Base-by-base conservation (phyloP, 2,329 filamentous ascomycete genomes). In the Penicillium sclerotiorum region DNA sequence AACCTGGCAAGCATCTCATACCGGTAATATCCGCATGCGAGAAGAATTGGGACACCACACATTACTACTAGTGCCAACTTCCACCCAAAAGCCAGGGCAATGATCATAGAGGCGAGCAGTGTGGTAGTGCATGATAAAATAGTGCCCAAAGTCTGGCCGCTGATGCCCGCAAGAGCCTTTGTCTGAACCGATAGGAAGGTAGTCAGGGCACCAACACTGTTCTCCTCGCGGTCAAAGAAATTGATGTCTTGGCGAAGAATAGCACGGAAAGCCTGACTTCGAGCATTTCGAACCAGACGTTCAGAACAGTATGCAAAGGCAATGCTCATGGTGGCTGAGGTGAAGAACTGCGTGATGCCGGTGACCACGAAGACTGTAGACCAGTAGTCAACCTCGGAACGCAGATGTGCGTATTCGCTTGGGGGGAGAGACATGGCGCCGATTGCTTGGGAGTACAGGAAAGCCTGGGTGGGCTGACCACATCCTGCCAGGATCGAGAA, bases 231-330 rank as follows among this genome's bases (percentile, higher is more conserved):
- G 69, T 97, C 94, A 61, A 96, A 99, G 71, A 92, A 97, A 22
- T 85, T 78, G 50, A 97, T 92, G 56, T 97, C 94, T 71, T 97
- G 93, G 57, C 92, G 88, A 44, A 97, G 83, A 76, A 97, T 90
- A 20, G 87, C 80, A 25, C 92, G 82, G 77, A 99, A 96, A 6
- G 91, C 88, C 49, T 79, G 79, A 69, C 94, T 85, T 60, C 94
- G 84, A 1, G 93, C 90, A 17, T 90, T 85, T 66, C 90, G 89
- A 47, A 96, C 82, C 20, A 97, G 81, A 33, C 85, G 81, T 74
- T 95, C 90, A n/a, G 90, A 94, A 73, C 89, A 92, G 63, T 85
- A 85, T 15, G 90, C 92, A 60, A 97, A 92, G 2, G 86, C 77
- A 44, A 88, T 62, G 43, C 90, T 90, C 63, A 93, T 88, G 5